These are phyloP conservation scores for Pyrus pyrifolia DNA, from an alignment of 306 rosid species.

Conservation along the genomic window DNA sequence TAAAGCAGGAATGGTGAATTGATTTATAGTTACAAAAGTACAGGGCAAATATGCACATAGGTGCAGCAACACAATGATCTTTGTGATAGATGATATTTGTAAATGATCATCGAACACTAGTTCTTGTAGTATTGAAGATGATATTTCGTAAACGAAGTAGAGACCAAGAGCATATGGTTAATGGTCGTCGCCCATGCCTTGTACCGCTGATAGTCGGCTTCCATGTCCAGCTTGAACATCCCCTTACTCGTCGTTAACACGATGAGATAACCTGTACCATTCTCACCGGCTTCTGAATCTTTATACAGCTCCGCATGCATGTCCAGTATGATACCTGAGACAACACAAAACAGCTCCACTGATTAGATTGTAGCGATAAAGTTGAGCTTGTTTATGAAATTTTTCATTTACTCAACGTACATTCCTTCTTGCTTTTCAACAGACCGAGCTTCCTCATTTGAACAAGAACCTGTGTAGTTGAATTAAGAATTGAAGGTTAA, in stretches of 20 bases:
- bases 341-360: not conserved
- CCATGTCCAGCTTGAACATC: slow-evolving; percentile 82
- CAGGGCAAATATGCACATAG: not conserved
- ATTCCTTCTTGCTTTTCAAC: slow-evolving; percentile 54
- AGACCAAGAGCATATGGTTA: slow-evolving; percentile 63
- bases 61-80: not conserved
- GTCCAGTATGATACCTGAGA: slow-evolving; percentile 36
- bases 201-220: slow-evolving; percentile 52
- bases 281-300: slow-evolving; percentile 46
- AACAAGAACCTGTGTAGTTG: slow-evolving; percentile 53
- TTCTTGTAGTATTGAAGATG: slow-evolving; percentile 12
- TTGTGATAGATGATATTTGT: not conserved
- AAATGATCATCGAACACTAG: not conserved
- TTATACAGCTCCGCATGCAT: slow-evolving; percentile 68
- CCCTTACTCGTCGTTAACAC: slow-evolving; percentile 72
- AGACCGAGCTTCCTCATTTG: slow-evolving; percentile 61
- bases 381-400: not conserved
- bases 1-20: not conserved
- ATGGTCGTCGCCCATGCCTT: slow-evolving; percentile 70
- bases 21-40: not conserved
- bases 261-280: slow-evolving; percentile 63
- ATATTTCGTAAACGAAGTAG: slow-evolving; percentile 59
- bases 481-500: slow-evolving; percentile 7
- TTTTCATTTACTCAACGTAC: slow-evolving; percentile 22
- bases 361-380: not conserved